Percentiles rank a stretch among this genome's conserved stretches.
These are phyloP conservation scores for Acanthamoeba sp. DNA, from an alignment of 208 protist genomes.

Conservation along the genomic window DNA sequence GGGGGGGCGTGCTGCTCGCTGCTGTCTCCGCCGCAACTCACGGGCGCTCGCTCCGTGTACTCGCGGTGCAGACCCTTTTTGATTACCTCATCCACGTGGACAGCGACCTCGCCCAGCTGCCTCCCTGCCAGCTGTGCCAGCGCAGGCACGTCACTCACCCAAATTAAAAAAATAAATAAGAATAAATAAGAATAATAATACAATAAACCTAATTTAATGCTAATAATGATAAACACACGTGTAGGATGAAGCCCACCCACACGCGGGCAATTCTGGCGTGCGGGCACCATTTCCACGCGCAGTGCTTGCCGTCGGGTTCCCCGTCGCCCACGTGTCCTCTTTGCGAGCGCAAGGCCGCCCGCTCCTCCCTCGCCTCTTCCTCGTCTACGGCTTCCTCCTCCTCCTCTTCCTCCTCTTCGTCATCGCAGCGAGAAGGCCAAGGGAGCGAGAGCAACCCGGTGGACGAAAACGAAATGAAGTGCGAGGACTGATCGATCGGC, in stretches of 20 bases:
- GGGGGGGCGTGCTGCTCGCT: no score
- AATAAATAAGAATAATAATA: no score
- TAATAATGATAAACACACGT: not conserved
- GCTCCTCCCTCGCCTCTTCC: not conserved
- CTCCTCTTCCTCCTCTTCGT: not conserved
- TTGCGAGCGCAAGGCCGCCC: not conserved
- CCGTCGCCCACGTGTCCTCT: not conserved
- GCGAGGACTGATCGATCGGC: not conserved
- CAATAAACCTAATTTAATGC: no score
- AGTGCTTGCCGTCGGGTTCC: slow-evolving; percentile 3
- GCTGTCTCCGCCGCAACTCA: no score
- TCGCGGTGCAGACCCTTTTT: not conserved
- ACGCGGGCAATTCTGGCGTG: not conserved
- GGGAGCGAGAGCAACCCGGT: not conserved
- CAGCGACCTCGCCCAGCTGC: not conserved
- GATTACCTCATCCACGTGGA: slow-evolving; percentile 23
- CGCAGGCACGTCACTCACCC: not conserved
- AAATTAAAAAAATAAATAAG: no score
- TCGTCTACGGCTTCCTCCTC: not conserved
- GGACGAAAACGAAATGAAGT: not conserved
- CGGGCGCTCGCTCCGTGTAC: no score
- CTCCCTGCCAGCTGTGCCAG: slow-evolving; percentile 9
- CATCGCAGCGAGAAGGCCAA: not conserved
- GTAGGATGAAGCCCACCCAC: slow-evolving; percentile 13
- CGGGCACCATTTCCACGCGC: slow-evolving; percentile 31